A percentile compares a stretch with the other conserved stretches of the same genome.
Conservation (phyloP, 768 basidiomycete genomes). For the Coprinellus micaceus region DNA sequence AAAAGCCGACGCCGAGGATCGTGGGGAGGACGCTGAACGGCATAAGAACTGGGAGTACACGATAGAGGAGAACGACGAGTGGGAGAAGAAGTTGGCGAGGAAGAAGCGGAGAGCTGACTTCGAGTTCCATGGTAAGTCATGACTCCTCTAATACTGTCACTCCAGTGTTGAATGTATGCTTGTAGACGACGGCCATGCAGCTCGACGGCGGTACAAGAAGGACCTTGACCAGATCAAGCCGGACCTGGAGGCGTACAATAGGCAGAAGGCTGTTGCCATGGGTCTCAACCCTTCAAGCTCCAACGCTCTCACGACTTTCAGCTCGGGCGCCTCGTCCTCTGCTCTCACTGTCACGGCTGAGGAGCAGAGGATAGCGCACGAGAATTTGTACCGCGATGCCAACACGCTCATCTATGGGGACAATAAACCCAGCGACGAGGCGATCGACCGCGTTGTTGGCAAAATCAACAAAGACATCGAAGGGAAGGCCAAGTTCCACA, state of each 20-base stretch:
- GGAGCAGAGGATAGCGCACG: constrained; percentile 67
- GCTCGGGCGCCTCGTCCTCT: constrained; percentile 41
- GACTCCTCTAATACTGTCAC: too few relatives aligned
- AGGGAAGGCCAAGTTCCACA: constrained; percentile 85
- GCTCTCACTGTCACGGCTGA: constrained; percentile 25
- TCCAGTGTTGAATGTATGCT: too few relatives aligned
- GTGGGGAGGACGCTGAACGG: constrained; percentile 88
- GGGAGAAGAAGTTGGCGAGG: constrained; percentile 86
- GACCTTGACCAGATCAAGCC: constrained; percentile 87
- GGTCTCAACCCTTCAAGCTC: constrained; percentile 49
- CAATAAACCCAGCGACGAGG: constrained; percentile 92
- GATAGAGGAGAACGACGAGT: constrained; percentile 92
- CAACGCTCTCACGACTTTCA: constrained; percentile 66
- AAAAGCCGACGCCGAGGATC: constrained; percentile 86
- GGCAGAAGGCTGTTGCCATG: constrained; percentile 82
- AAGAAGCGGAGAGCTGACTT: constrained; percentile 85
- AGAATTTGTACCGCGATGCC: constrained; percentile 88
- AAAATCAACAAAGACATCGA: constrained; percentile 94
- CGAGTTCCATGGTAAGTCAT: constrained; percentile 80
- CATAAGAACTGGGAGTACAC: constrained; percentile 94
- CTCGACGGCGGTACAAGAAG: constrained; percentile 87
- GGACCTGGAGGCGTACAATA: constrained; percentile 81
- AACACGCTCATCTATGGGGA: constrained; percentile 93
- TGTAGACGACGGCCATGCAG: constrained; percentile 88
- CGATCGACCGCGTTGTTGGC: constrained; percentile 84